These are phyloP conservation scores for Yarrowia divulgata DNA, from an alignment of 805 yeast genomes.

Conservation along the genomic window DNA sequence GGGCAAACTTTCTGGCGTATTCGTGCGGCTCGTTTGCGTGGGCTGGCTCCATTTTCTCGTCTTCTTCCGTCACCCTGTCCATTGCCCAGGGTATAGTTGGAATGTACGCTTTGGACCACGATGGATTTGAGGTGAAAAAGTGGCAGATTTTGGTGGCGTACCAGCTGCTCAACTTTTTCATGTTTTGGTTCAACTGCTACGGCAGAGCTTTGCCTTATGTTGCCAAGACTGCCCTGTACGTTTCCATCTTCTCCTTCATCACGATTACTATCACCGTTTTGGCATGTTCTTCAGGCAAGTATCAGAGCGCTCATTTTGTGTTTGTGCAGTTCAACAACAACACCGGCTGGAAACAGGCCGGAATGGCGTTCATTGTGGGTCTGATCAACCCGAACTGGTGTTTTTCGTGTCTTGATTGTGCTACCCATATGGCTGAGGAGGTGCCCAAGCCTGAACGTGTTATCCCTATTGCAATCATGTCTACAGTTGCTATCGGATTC, in stretches of 20 bases:
- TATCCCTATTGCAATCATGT: slow-evolving; percentile 67
- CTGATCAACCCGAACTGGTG: slow-evolving; percentile 74
- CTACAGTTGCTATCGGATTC: slow-evolving; percentile 71
- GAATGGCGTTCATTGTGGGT: slow-evolving; percentile 73
- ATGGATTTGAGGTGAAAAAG: slow-evolving; percentile 48
- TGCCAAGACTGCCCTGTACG: slow-evolving; percentile 59
- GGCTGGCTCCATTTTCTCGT: slow-evolving; percentile 67
- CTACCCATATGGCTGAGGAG: slow-evolving; percentile 77
- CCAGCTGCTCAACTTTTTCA: slow-evolving; percentile 44
- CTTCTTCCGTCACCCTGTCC: slow-evolving; percentile 65
- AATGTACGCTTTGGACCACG: slow-evolving; percentile 54
- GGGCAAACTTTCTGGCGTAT: slow-evolving; percentile 60
- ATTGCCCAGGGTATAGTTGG: slow-evolving; percentile 62
- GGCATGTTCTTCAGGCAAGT: slow-evolving; percentile 60
- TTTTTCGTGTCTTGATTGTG: slow-evolving; percentile 71
- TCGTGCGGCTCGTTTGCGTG: slow-evolving; percentile 69
- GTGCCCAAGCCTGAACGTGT: slow-evolving; percentile 62
- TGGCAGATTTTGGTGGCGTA: slow-evolving; percentile 47
- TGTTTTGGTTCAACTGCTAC: slow-evolving; percentile 43
- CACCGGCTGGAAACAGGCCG: slow-evolving; percentile 67
- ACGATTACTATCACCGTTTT: slow-evolving; percentile 62
- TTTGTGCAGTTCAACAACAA: slow-evolving; percentile 61
- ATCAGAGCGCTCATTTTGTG: slow-evolving; percentile 60
- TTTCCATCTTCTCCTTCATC: slow-evolving; percentile 60
- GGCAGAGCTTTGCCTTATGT: slow-evolving; percentile 56